These are phyloP conservation scores for Xanthoceras sorbifolium DNA, from an alignment of 345 rosid genomes.

Conservation along the genomic window DNA sequence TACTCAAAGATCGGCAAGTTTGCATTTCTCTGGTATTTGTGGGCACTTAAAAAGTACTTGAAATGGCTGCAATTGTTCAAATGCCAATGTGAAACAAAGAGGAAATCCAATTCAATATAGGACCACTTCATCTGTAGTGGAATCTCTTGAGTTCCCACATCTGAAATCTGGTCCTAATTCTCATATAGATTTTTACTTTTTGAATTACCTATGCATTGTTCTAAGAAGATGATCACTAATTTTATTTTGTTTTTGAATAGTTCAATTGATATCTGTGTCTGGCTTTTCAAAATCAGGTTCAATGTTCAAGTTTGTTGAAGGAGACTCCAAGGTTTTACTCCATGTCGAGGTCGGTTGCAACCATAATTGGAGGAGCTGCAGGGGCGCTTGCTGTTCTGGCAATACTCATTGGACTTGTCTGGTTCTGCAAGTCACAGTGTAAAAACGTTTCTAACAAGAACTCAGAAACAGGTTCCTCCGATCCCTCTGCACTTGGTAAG, in stretches of 20 bases:
- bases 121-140: conserved; percentile 22
- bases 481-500: conserved; percentile 54
- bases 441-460: conserved; percentile 31
- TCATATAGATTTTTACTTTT: conserved; percentile 3
- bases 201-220: neutral
- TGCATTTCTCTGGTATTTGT: conserved; percentile 23
- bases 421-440: conserved; percentile 46
- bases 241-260: neutral
- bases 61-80: conserved; percentile 4
- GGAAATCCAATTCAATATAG: conserved; percentile 17
- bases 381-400: conserved; percentile 41
- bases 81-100: conserved; percentile 23
- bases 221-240: conserved; percentile 6
- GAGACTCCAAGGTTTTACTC: neutral
- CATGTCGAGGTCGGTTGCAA: conserved; percentile 45
- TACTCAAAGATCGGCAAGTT: conserved; percentile 28
- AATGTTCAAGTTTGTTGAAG: conserved; percentile 35
- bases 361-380: conserved; percentile 44
- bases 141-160: conserved; percentile 4
- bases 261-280: conserved; percentile 8
- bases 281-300: conserved; percentile 33
- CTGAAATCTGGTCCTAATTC: conserved; percentile 20
- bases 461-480: conserved; percentile 63
- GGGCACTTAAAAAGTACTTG: conserved; percentile 17
- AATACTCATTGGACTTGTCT: conserved; percentile 32